phyloP scores from a whole-genome alignment of 257 asterid genomes.

The Pogostemon cablin region DNA sequence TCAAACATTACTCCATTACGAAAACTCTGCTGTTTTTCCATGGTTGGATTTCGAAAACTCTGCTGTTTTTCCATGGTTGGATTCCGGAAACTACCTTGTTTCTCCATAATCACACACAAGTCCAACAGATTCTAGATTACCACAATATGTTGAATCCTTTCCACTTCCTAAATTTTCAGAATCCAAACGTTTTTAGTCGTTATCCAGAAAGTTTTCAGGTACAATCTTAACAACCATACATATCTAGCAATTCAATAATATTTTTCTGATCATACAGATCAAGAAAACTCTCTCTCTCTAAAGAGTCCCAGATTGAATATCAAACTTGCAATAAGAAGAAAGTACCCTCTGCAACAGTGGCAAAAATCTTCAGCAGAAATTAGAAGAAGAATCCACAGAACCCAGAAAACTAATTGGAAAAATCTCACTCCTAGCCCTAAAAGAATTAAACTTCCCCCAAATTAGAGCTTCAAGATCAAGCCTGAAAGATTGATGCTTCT shows the following conservation, averaged over 20 bases:
- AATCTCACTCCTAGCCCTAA: slow-evolving; percentile 18
- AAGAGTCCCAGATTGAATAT: neutral
- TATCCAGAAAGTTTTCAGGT: slow-evolving; percentile 30
- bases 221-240: slow-evolving; percentile 4
- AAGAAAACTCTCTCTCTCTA: neutral
- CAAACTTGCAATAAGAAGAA: slow-evolving; percentile 14
- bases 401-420: slow-evolving; percentile 31
- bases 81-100: slow-evolving; percentile 55
- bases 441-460: slow-evolving; percentile 30
- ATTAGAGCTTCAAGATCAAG: slow-evolving; percentile 26
- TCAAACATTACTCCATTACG: slow-evolving; percentile 47
- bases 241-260: neutral
- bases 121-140: slow-evolving; percentile 22
- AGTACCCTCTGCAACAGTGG: slow-evolving; percentile 29
- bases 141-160: slow-evolving; percentile 16
- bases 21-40: slow-evolving; percentile 80
- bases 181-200: slow-evolving; percentile 35
- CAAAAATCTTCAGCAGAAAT: slow-evolving; percentile 17
- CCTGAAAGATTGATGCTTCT: slow-evolving; percentile 33
- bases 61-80: slow-evolving; percentile 68
- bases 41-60: slow-evolving; percentile 55
- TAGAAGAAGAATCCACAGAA: slow-evolving; percentile 24
- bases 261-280: neutral
- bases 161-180: slow-evolving; percentile 28
- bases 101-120: slow-evolving; percentile 54